A percentile compares a stretch with the other conserved stretches of the same genome.
Evolutionary conservation across 1,284 basidiomycete genomes (phyloP).

Genomic region (Amylostereum chailletii): DNA sequence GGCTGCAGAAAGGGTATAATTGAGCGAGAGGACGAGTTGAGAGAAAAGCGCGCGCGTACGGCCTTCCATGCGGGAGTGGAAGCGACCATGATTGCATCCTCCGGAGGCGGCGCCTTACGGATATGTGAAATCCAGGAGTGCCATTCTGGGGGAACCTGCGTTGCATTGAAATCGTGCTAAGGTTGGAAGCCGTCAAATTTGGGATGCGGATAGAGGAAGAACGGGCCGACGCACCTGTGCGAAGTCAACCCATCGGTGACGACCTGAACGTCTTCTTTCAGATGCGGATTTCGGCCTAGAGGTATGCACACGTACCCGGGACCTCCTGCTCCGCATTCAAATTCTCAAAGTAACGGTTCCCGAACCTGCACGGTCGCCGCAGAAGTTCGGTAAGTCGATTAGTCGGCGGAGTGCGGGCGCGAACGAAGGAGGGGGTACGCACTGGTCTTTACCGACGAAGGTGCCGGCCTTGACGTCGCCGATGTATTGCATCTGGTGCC

Average conservation of each 20-base stretch:
- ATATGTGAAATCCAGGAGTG: constrained; percentile 93
- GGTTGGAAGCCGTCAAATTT: background rate
- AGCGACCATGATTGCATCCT: constrained; percentile 66
- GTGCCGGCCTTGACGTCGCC: constrained; percentile 84
- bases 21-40: background rate
- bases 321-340: constrained; percentile 76
- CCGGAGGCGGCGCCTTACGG: constrained; percentile 68
- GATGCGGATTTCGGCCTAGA: background rate
- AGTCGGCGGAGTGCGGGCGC: constrained; percentile 1
- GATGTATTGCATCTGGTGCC: constrained; percentile 81
- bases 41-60: constrained; percentile 39
- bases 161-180: constrained; percentile 80
- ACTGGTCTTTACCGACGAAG: constrained; percentile 80
- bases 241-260: constrained; percentile 92
- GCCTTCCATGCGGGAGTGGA: constrained; percentile 74
- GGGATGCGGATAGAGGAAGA: background rate
- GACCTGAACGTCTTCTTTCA: constrained; percentile 39
- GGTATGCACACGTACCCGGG: constrained; percentile 48
- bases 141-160: constrained; percentile 91
- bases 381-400: background rate
- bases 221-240: constrained; percentile 48
- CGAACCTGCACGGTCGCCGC: constrained; percentile 47
- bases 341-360: constrained; percentile 91
- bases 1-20: constrained; percentile 37
- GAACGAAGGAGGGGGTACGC: constrained; percentile 22